Percentiles rank a stretch among this genome's conserved stretches.
Evolutionary conservation across 768 basidiomycete species (phyloP).

Genomic region (Tephrocybe rancida): DNA sequence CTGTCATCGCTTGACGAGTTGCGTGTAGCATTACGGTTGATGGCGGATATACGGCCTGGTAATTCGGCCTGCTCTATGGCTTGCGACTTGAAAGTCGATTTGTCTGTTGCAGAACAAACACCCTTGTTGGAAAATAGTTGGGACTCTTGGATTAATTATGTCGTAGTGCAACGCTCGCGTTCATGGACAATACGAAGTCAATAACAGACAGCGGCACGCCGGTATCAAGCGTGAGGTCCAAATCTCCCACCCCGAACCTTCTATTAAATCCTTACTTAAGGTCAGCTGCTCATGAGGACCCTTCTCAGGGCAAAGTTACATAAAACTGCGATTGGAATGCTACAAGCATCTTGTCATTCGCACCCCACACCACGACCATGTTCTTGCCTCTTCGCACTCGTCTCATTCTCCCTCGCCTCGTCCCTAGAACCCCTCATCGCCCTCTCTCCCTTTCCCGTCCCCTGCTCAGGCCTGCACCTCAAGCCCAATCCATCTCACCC

Average conservation of each 20-base stretch:
- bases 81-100: background rate
- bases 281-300: background rate
- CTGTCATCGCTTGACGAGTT: background rate
- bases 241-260: constrained; percentile 1
- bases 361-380: background rate
- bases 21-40: background rate
- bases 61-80: background rate
- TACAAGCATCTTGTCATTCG: background rate
- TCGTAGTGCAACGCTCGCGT: too few species aligned
- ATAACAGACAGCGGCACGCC: background rate
- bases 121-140: too few species aligned
- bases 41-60: constrained; percentile 5
- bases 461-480: background rate
- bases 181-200: too few species aligned
- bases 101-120: background rate
- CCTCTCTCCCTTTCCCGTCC: background rate
- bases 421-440: background rate
- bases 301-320: constrained; percentile 2
- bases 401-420: background rate
- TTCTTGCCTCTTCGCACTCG: constrained; percentile 4
- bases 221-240: background rate
- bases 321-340: too few species aligned
- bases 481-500: constrained; percentile 46
- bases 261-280: background rate
- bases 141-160: too few species aligned